Conservation (phyloP, 345 rosid genomes). For the Cardamine resedifolia region DNA sequence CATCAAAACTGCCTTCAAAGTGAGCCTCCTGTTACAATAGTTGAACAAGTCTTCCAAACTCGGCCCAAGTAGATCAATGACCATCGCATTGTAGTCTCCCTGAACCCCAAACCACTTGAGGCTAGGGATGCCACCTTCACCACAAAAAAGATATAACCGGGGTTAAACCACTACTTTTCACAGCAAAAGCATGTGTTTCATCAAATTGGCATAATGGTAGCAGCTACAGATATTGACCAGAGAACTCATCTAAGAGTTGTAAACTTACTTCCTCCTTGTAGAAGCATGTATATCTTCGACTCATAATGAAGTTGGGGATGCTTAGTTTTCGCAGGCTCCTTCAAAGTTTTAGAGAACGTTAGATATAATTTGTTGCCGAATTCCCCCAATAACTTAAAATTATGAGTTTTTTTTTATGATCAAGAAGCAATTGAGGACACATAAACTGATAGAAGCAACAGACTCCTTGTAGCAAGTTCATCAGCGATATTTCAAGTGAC, state of each 20-base stretch:
- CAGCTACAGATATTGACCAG: background rate
- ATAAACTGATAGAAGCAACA: background rate
- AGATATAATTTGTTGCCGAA: slow-evolving; percentile 6
- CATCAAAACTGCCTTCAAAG: slow-evolving; percentile 80
- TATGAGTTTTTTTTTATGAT: background rate
- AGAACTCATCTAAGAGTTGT: slow-evolving; percentile 19
- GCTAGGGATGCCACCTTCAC: slow-evolving; percentile 80
- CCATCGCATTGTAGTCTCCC: slow-evolving; percentile 78
- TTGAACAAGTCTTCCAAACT: slow-evolving; percentile 88
- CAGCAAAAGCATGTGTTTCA: background rate
- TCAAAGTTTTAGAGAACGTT: slow-evolving; percentile 18
- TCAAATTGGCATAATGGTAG: background rate
- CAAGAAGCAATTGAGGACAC: background rate
- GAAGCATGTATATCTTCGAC: slow-evolving; percentile 82
- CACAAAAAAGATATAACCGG: slow-evolving; percentile 16
- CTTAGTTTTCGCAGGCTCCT: slow-evolving; percentile 85
- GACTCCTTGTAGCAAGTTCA: background rate
- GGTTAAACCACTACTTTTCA: background rate
- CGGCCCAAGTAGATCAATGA: slow-evolving; percentile 86
- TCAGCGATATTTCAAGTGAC: background rate
- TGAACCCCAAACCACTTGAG: slow-evolving; percentile 90
- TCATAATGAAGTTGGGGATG: slow-evolving; percentile 92
- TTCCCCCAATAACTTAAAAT: background rate
- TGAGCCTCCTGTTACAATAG: slow-evolving; percentile 69
- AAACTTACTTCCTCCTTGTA: slow-evolving; percentile 84